These are phyloP conservation scores for Sambucus nigra DNA, from an alignment of 129 eudicot genomes.

Conservation along the genomic window DNA sequence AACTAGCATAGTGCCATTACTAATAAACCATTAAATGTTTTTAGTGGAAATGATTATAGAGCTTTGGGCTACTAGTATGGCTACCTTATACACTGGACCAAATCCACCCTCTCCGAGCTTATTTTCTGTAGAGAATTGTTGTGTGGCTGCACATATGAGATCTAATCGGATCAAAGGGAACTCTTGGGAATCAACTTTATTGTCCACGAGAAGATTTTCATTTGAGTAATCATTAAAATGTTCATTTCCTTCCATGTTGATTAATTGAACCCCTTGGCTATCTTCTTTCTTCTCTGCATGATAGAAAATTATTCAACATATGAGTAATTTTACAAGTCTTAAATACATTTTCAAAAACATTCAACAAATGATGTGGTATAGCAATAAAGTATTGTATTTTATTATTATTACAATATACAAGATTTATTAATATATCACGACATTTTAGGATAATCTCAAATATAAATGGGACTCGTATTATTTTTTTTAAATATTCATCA, in stretches of 20 bases:
- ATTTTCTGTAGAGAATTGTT: constrained; percentile 37
- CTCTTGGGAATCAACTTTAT: neutral
- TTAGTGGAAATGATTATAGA: neutral
- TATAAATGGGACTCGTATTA: too few species aligned
- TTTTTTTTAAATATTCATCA: too few species aligned
- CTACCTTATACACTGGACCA: constrained; percentile 77
- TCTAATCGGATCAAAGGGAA: constrained; percentile 1
- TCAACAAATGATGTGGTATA: too few species aligned
- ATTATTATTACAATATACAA: too few species aligned
- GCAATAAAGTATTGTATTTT: too few species aligned
- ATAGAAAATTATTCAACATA: too few species aligned
- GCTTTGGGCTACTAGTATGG: neutral
- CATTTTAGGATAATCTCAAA: too few species aligned
- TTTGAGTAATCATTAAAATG: neutral
- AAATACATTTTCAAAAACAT: too few species aligned
- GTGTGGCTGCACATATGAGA: constrained; percentile 3
- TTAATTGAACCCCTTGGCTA: neutral
- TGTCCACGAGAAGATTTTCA: neutral
- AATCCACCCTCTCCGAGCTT: constrained; percentile 94
- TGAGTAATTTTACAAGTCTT: neutral
- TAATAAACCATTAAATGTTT: neutral
- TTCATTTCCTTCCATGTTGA: neutral
- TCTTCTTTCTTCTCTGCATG: neutral
- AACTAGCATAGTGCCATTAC: too few species aligned
- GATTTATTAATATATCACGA: too few species aligned